Evolutionary conservation across 2,329 filamentous ascomycete genomes (phyloP).

Genomic region (Penicillium freii): DNA sequence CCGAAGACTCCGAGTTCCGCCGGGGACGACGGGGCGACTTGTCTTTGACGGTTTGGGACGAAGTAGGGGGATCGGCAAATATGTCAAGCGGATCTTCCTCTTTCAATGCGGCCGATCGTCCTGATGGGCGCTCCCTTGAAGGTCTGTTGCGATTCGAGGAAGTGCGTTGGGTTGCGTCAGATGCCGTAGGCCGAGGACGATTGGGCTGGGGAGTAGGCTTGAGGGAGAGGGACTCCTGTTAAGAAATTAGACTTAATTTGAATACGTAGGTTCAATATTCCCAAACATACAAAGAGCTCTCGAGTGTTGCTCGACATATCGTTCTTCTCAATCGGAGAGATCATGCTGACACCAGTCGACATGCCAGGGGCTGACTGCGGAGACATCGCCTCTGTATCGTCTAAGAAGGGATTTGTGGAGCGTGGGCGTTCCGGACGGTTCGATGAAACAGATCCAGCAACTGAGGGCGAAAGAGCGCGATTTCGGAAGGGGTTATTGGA

Average conservation of each 20-base stretch:
- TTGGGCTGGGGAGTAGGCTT: constrained; percentile 35
- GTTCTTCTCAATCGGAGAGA: constrained; percentile 37
- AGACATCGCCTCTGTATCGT: constrained; percentile 43
- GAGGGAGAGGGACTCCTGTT: constrained; percentile 42
- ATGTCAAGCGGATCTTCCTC: constrained; percentile 46
- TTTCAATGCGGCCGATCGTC: constrained; percentile 17
- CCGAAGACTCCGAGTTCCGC: constrained; percentile 64
- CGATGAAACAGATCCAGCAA: constrained; percentile 26
- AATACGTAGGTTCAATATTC: constrained; percentile 3
- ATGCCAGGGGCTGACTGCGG: constrained; percentile 36
- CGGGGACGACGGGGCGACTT: constrained; percentile 44
- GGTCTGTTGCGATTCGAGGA: constrained; percentile 29
- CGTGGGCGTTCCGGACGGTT: constrained; percentile 47
- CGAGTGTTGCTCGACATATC: constrained; percentile 50
- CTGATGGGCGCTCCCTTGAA: constrained; percentile 24
- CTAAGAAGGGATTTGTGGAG: constrained; percentile 64
- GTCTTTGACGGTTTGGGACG: constrained; percentile 13
- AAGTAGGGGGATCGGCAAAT: constrained; percentile 48
- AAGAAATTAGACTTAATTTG: constrained; percentile 4
- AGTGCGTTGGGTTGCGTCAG: constrained; percentile 31
- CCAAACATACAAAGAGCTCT: constrained; percentile 59
- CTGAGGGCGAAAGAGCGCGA: constrained; percentile 43
- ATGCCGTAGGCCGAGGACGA: constrained; percentile 35
- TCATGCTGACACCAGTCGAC: constrained; percentile 25
- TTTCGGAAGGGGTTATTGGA: constrained; percentile 54